Evolutionary conservation across 352 stramenopile genomes (phyloP).

Genomic region (Porosira glacialis): DNA sequence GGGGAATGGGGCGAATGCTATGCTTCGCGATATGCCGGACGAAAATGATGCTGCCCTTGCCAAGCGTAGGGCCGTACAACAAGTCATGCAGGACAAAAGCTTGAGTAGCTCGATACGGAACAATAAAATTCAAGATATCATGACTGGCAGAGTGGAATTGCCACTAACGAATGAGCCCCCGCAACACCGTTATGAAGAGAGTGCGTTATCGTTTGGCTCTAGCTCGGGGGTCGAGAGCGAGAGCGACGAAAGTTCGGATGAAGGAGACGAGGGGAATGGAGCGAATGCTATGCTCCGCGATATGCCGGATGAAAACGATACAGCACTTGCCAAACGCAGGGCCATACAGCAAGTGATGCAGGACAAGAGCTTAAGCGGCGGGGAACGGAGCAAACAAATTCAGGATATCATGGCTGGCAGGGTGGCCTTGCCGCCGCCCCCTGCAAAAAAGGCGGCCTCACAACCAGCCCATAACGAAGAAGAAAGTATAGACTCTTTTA

Average conservation of each 20-base stretch:
- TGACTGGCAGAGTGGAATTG: background rate
- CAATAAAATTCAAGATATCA: slow-evolving; percentile 2
- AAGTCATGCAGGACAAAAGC: slow-evolving; percentile 2
- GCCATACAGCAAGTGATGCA: slow-evolving; percentile 45
- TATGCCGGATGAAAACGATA: slow-evolving; percentile 21
- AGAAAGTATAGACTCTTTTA: slow-evolving; percentile 6
- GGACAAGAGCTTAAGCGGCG: slow-evolving; percentile 14
- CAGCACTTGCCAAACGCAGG: slow-evolving; percentile 19
- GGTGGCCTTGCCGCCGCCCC: slow-evolving; percentile 1
- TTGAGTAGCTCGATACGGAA: background rate
- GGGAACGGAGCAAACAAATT: slow-evolving; percentile 28
- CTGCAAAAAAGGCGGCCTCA: background rate
- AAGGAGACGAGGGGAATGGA: background rate
- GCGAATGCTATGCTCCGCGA: too few species aligned
- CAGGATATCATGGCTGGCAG: slow-evolving; percentile 36
- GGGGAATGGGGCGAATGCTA: background rate
- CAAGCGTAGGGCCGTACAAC: slow-evolving; percentile 2
- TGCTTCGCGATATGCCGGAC: slow-evolving; percentile 1
- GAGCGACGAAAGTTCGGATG: background rate
- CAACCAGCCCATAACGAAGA: background rate
- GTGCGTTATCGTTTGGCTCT: too few species aligned
- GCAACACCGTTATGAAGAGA: too few species aligned
- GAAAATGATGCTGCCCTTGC: background rate
- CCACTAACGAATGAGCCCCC: too few species aligned
- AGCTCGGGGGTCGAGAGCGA: too few species aligned